Conservation (phyloP, 1,284 basidiomycete species). For the Meripilus lineatus region DNA sequence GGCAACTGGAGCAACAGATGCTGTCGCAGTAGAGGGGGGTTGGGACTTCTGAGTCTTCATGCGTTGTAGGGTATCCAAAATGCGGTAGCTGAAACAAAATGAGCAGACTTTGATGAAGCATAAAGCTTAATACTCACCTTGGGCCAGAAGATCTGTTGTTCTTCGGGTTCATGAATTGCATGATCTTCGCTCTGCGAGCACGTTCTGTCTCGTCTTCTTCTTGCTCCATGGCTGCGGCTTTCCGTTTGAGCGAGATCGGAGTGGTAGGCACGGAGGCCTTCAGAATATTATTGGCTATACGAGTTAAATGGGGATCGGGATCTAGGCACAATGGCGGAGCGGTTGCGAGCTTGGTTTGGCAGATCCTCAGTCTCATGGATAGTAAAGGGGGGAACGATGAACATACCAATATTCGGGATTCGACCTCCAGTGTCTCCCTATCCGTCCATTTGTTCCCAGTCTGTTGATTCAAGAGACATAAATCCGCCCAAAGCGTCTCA, state of each 20-base stretch:
- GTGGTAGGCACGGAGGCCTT: slow-evolving; percentile 63
- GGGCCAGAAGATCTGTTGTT: slow-evolving; percentile 17
- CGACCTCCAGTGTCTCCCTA: slow-evolving; percentile 61
- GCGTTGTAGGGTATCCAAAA: slow-evolving; percentile 43
- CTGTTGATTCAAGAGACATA: slow-evolving; percentile 62
- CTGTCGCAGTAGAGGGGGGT: slow-evolving; percentile 7
- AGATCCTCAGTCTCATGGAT: background rate
- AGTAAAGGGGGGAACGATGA: background rate
- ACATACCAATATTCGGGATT: slow-evolving; percentile 66
- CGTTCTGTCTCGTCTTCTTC: slow-evolving; percentile 72
- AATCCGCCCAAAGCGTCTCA: slow-evolving; percentile 72
- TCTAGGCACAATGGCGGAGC: slow-evolving; percentile 69
- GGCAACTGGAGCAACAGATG: slow-evolving; percentile 15
- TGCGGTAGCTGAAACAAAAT: slow-evolving; percentile 39
- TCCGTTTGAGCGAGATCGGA: slow-evolving; percentile 72
- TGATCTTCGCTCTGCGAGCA: slow-evolving; percentile 62
- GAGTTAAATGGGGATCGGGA: slow-evolving; percentile 67
- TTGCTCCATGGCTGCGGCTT: slow-evolving; percentile 56
- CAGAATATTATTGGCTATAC: slow-evolving; percentile 66
- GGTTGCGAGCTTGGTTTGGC: slow-evolving; percentile 54
- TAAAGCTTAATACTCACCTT: slow-evolving; percentile 11
- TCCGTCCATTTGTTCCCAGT: slow-evolving; percentile 58
- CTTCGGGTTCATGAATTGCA: slow-evolving; percentile 71
- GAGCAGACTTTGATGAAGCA: slow-evolving; percentile 5
- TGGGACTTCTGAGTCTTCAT: slow-evolving; percentile 15